A percentile compares a stretch with the other conserved stretches of the same genome.
Conservation (phyloP, 306 rosid genomes). For the Pachyrhizus erosus region DNA sequence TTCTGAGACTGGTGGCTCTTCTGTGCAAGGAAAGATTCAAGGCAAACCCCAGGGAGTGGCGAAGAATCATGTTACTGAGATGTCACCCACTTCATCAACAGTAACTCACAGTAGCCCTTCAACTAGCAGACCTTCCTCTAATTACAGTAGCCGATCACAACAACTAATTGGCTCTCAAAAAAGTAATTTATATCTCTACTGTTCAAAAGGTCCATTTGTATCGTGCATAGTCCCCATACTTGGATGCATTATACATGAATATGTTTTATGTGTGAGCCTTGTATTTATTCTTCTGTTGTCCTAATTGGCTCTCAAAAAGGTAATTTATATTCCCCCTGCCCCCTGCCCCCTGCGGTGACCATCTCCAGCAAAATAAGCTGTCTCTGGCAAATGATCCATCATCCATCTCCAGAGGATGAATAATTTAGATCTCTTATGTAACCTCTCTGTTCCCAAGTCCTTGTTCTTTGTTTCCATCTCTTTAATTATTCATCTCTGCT, state of each 20-base stretch:
- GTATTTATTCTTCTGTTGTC: constrained; percentile 28
- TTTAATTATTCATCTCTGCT: neutral
- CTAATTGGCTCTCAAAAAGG: no score
- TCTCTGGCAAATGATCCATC: neutral
- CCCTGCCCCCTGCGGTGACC: neutral
- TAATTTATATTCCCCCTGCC: no score
- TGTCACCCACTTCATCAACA: constrained; percentile 55
- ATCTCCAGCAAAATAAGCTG: neutral
- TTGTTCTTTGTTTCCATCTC: neutral
- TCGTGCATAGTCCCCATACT: constrained; percentile 14
- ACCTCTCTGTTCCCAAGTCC: neutral
- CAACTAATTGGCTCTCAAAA: constrained; percentile 71
- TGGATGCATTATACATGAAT: constrained; percentile 7
- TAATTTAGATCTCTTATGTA: neutral
- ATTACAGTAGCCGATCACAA: constrained; percentile 70
- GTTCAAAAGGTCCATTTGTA: constrained; percentile 5
- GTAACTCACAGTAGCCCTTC: constrained; percentile 63
- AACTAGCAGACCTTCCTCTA: constrained; percentile 74
- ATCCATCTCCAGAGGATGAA: neutral
- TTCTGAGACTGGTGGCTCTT: constrained; percentile 61
- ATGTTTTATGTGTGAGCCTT: neutral
- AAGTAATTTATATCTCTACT: constrained; percentile 55
- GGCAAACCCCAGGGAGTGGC: constrained; percentile 66
- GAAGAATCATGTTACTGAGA: constrained; percentile 61
- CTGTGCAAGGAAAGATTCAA: constrained; percentile 60